Conservation (phyloP, 1,139 yeast species). For the Suhomyces terraborum region DNA sequence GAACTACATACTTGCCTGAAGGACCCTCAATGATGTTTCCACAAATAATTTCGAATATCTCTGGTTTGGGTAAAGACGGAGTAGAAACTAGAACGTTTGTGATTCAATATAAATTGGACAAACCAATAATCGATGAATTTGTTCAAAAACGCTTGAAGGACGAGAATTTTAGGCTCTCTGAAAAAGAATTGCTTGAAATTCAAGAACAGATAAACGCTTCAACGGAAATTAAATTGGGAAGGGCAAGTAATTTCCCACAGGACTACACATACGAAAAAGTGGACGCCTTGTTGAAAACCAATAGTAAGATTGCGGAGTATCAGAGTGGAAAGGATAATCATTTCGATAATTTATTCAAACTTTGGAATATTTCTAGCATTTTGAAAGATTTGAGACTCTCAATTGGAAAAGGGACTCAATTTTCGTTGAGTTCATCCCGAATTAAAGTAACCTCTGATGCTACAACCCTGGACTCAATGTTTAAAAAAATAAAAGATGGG, state of each 20-base stretch:
- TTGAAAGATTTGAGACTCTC: conserved; percentile 27
- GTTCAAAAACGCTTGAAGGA: conserved; percentile 22
- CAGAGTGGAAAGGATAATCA: conserved; percentile 20
- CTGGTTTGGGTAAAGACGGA: conserved; percentile 59
- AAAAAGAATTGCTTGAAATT: conserved; percentile 19
- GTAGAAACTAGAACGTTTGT: conserved; percentile 49
- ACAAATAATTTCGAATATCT: conserved; percentile 45
- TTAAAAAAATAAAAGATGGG: conserved; percentile 18
- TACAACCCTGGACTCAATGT: conserved; percentile 1
- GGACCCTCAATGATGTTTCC: conserved; percentile 73
- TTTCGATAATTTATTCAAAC: conserved; percentile 29
- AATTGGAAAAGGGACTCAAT: conserved; percentile 25
- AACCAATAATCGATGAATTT: conserved; percentile 27
- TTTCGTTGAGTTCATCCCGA: conserved; percentile 19
- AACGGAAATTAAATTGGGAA: conserved; percentile 25
- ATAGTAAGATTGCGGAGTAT: conserved; percentile 12
- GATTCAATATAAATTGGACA: conserved; percentile 38
- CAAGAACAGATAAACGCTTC: conserved; percentile 19
- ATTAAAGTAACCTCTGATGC: conserved; percentile 18
- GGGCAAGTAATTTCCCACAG: conserved; percentile 34
- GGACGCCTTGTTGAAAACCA: conserved; percentile 30
- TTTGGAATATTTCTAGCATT: conserved; percentile 33
- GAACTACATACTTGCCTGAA: conserved; percentile 78
- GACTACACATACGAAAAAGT: conserved; percentile 43
- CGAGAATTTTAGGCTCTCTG: conserved; percentile 19